Evolutionary conservation across 73 alveolate genomes (phyloP).

Genomic region (Tetrahymena borealis): DNA sequence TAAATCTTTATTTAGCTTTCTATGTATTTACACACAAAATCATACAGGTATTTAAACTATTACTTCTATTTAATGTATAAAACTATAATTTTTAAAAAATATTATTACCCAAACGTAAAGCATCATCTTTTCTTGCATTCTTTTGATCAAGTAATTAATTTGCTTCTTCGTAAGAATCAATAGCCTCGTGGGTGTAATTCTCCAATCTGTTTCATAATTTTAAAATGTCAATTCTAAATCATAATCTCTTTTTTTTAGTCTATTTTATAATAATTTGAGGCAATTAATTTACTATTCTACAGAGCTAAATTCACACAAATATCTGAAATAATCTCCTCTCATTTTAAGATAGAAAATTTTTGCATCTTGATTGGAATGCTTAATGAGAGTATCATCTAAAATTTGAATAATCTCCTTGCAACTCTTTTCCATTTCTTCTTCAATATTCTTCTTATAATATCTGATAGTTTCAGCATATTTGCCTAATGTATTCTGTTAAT

Average conservation of each 20-base stretch:
- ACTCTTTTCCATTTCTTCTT: conserved; percentile 54
- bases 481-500: conserved; percentile 4
- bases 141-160: not conserved
- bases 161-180: not conserved
- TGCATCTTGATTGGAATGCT: conserved; percentile 36
- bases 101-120: not conserved
- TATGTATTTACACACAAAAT: too few relatives aligned
- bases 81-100: too few relatives aligned
- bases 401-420: conserved; percentile 47
- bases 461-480: conserved; percentile 44
- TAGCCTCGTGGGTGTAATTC: conserved; percentile 20
- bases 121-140: not conserved
- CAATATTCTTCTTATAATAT: conserved; percentile 52
- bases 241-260: too few relatives aligned
- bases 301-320: conserved; percentile 49
- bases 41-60: too few relatives aligned
- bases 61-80: too few relatives aligned
- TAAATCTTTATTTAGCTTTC: too few relatives aligned
- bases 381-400: conserved; percentile 34
- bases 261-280: conserved; percentile 43
- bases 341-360: conserved; percentile 65
- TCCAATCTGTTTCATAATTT: conserved; percentile 49
- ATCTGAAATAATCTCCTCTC: conserved; percentile 75
- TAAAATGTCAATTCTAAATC: too few relatives aligned
- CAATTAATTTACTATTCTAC: conserved; percentile 28